A percentile compares a stretch with the other conserved stretches of the same genome.
Evolutionary conservation across 2,329 filamentous ascomycete species (phyloP).

Genomic region (Gliomastix tumulicola): DNA sequence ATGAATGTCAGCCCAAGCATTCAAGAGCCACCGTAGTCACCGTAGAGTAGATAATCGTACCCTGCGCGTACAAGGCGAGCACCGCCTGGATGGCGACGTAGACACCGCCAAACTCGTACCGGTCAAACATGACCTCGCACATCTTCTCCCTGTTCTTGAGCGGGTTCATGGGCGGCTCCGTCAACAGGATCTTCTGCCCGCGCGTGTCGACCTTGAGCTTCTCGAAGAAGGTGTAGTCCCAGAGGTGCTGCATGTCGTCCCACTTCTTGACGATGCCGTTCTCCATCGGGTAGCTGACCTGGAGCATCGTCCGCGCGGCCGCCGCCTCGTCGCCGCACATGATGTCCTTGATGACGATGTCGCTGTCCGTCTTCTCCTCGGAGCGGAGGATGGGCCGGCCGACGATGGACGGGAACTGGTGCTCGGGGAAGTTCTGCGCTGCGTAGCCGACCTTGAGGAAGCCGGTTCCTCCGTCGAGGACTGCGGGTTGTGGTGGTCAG

Average conservation of each 20-base stretch:
- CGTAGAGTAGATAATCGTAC: no score
- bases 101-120: slow-evolving; percentile 91
- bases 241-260: slow-evolving; percentile 99
- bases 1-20: no score
- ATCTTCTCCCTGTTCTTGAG: slow-evolving; percentile 95
- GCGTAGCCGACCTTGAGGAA: slow-evolving; percentile 99
- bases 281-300: slow-evolving; percentile 99
- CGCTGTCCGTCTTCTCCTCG: slow-evolving; percentile 66
- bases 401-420: slow-evolving; percentile 97
- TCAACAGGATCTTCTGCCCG: slow-evolving; percentile 94
- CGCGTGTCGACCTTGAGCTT: slow-evolving; percentile 90
- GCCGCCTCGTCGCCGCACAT: slow-evolving; percentile 99
- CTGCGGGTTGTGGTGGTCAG: slow-evolving; percentile 47
- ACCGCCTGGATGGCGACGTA: slow-evolving; percentile 98
- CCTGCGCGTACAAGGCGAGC: slow-evolving; percentile 91
- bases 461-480: slow-evolving; percentile 98
- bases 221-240: slow-evolving; percentile 98
- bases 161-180: slow-evolving; percentile 96
- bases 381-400: slow-evolving; percentile 95
- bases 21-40: no score
- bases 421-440: slow-evolving; percentile 98
- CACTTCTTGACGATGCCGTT: slow-evolving; percentile 99
- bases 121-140: slow-evolving; percentile 99
- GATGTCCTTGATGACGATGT: slow-evolving; percentile 84
- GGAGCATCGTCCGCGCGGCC: slow-evolving; percentile 90